A percentile compares a stretch with the other conserved stretches of the same genome.
Conservation (phyloP, 2,329 filamentous ascomycete species). For the Fusarium newnesense region DNA sequence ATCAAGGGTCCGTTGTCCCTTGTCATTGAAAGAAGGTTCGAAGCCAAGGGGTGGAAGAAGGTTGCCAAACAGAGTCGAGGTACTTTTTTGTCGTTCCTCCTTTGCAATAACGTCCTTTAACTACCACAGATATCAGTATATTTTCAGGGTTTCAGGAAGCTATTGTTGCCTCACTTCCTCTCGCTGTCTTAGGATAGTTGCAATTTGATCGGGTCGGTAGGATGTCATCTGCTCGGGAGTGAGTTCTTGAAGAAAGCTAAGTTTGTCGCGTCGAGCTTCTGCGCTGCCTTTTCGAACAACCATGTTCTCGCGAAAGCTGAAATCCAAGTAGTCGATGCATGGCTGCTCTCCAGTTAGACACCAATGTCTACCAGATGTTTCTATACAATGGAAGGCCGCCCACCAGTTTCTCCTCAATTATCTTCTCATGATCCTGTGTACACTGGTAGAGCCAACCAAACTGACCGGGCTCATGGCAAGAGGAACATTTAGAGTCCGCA, state of each 20-base stretch:
- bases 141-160: too few relatives aligned
- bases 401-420: slow-evolving; percentile 46
- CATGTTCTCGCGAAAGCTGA: slow-evolving; percentile 47
- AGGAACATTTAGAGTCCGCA: slow-evolving; percentile 61
- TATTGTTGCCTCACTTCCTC: slow-evolving; percentile 53
- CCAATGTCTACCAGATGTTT: neutral
- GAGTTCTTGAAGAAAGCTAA: slow-evolving; percentile 59
- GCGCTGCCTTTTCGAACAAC: slow-evolving; percentile 52
- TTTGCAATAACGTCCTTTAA: slow-evolving; percentile 45
- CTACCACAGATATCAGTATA: slow-evolving; percentile 6
- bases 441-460: slow-evolving; percentile 82
- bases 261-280: slow-evolving; percentile 54
- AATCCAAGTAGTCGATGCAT: slow-evolving; percentile 51
- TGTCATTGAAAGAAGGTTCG: slow-evolving; percentile 20
- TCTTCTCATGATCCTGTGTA: slow-evolving; percentile 68
- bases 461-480: slow-evolving; percentile 65
- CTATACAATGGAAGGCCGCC: slow-evolving; percentile 33
- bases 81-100: slow-evolving; percentile 41
- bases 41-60: slow-evolving; percentile 28
- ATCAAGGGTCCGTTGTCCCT: slow-evolving; percentile 53
- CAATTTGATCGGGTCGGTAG: slow-evolving; percentile 61
- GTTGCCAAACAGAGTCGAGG: slow-evolving; percentile 34
- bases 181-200: slow-evolving; percentile 60
- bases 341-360: slow-evolving; percentile 34
- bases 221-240: slow-evolving; percentile 52